Evolutionary conservation across 2,329 filamentous ascomycete genomes (phyloP), one percentile per base, ranked within the genome.

Genomic region (Alternaria gansuensis): DNA sequence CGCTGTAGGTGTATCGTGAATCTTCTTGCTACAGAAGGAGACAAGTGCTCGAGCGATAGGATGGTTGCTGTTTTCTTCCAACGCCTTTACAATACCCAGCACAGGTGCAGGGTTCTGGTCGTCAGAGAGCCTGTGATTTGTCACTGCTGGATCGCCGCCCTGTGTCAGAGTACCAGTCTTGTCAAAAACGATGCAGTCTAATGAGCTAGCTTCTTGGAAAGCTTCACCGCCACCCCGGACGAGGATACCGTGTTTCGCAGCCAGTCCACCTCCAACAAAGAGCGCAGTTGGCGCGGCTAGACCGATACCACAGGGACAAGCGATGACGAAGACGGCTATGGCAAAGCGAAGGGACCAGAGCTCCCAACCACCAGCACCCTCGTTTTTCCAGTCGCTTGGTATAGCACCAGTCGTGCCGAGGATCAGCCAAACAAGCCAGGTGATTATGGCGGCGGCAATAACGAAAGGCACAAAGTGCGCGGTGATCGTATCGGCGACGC

Each of bases 191-290:
- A 95, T 88, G 51, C 88, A 89, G 74, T 92, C 88, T 43, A 93
- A 83, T 10, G 85, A 86, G 73, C 90, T 93, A 4, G 91, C 91
- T 78, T 92, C 92, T 75, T 94, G 90, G 72, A 95, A 94, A 0
- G 91, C 92, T 73, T 93, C 90, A 33, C 92, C 92, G 23, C 92
- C 92, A 23, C 92, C 91, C 76, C 93, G 92, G 66, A 90, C 91
- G 1, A 96, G 82, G 54, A 96, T 92, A 1, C 92, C 92, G 69
- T 91, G 80, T 73, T 90, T 88, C 6, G 92, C 92, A 2, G 92
- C 92, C 17, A 95, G 80, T 1, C 91, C 91, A 34, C 90, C 88
- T 3, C 91, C 92, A 9, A 95, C 91, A 64, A 94, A 94, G 33
- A 96, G 72, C 10, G 92, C 92, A 0, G 92, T 96, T 1, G 92